phyloP scores from a whole-genome alignment of 805 yeast genomes.

The Saccharomyces mikatae region DNA sequence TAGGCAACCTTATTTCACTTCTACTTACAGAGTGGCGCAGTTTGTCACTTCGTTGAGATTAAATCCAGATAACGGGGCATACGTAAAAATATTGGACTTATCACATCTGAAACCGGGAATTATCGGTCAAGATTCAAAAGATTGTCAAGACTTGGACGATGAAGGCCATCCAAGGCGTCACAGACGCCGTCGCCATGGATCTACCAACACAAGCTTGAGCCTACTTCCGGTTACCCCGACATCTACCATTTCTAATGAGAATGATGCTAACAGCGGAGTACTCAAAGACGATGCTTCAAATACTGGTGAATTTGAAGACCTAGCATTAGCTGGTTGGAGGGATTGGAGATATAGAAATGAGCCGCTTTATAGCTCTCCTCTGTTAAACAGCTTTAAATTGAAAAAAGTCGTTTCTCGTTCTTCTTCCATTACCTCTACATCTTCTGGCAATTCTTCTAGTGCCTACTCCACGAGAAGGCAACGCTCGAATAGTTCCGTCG shows the following conservation, averaged over 20 bases:
- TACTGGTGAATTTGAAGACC: slow-evolving; percentile 3
- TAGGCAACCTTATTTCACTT: slow-evolving; percentile 44
- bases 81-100: slow-evolving; percentile 52
- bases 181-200: neutral
- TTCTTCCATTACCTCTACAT: slow-evolving; percentile 16
- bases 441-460: slow-evolving; percentile 5
- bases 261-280: neutral
- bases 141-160: neutral
- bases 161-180: slow-evolving; percentile 5
- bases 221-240: neutral
- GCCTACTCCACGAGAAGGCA: slow-evolving; percentile 8
- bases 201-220: neutral
- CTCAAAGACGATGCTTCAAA: neutral
- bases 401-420: slow-evolving; percentile 17
- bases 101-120: slow-evolving; percentile 40
- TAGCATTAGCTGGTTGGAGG: slow-evolving; percentile 75
- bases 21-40: slow-evolving; percentile 76
- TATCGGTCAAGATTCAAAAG: slow-evolving; percentile 18
- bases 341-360: slow-evolving; percentile 80
- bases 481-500: slow-evolving; percentile 25
- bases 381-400: slow-evolving; percentile 26
- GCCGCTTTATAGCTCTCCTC: slow-evolving; percentile 47
- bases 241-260: neutral
- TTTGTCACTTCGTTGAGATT: slow-evolving; percentile 60
- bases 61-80: slow-evolving; percentile 45